Percentiles rank a stretch among this genome's conserved stretches.
Conservation (phyloP, 805 yeast species). For the Nakazawaea ishiwadae region DNA sequence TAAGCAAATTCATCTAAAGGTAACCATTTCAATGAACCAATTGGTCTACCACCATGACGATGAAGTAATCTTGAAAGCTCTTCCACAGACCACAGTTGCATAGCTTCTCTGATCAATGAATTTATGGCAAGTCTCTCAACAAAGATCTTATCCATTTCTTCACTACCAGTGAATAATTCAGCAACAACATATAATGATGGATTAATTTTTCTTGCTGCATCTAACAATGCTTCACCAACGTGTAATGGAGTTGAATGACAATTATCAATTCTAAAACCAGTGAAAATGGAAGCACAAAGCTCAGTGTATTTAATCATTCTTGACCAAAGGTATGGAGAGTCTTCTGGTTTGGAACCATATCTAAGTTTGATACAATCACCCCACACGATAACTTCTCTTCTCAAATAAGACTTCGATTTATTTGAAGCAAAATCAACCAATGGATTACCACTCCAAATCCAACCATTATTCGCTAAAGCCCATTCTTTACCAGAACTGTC, state of each 20-base stretch:
- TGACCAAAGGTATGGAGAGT: constrained; percentile 87
- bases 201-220: constrained; percentile 78
- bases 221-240: constrained; percentile 86
- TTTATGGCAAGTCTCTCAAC: constrained; percentile 89
- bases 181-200: constrained; percentile 92
- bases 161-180: constrained; percentile 90
- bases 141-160: constrained; percentile 81
- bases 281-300: constrained; percentile 66
- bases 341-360: constrained; percentile 72
- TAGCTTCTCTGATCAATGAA: constrained; percentile 89
- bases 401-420: constrained; percentile 71
- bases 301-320: constrained; percentile 78
- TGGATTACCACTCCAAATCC: constrained; percentile 98
- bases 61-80: constrained; percentile 86
- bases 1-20: constrained; percentile 73
- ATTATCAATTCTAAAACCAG: constrained; percentile 90
- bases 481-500: constrained; percentile 49
- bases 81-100: constrained; percentile 90
- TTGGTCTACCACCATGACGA: constrained; percentile 91
- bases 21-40: constrained; percentile 82
- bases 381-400: constrained; percentile 96
- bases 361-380: constrained; percentile 94
- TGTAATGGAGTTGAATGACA: constrained; percentile 96
- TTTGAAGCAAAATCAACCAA: constrained; percentile 87
- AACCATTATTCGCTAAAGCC: constrained; percentile 91